phyloP scores from a whole-genome alignment of 805 yeast species.

The Metschnikowia matae region DNA sequence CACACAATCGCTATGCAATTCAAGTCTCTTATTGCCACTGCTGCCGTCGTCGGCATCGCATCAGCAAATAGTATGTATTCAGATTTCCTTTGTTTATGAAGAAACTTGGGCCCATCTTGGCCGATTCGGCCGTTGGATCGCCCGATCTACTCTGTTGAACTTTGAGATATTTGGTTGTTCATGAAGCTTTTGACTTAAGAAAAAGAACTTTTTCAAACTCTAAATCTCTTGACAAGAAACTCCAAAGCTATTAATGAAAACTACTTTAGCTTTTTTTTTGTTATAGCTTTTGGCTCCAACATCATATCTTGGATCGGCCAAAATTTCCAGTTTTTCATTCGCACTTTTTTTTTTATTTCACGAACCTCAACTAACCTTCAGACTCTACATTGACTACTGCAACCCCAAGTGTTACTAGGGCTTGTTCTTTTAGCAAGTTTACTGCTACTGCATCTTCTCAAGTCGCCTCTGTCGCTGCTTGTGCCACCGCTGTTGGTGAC shows the following conservation, averaged over 20 bases:
- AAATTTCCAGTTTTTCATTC: too few relatives aligned
- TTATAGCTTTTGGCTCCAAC: too few relatives aligned
- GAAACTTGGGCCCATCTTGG: too few relatives aligned
- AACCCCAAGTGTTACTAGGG: constrained; percentile 54
- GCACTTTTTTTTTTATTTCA: neutral
- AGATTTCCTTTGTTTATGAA: neutral
- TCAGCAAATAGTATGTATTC: constrained; percentile 28
- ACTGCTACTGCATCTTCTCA: constrained; percentile 81
- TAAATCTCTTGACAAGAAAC: too few relatives aligned
- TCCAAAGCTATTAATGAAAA: too few relatives aligned
- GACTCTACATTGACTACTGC: constrained; percentile 47
- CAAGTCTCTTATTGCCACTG: constrained; percentile 46
- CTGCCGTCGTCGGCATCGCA: constrained; percentile 50
- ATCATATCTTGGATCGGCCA: too few relatives aligned
- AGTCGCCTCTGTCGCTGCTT: constrained; percentile 66
- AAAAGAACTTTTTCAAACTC: neutral
- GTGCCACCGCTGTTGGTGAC: constrained; percentile 80
- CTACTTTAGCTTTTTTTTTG: too few relatives aligned
- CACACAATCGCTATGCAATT: constrained; percentile 46
- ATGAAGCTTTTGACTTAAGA: neutral
- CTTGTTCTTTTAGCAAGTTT: constrained; percentile 59
- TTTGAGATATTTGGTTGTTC: too few relatives aligned
- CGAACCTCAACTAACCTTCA: constrained; percentile 14
- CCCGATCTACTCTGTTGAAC: too few relatives aligned
- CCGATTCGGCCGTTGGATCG: too few relatives aligned